Base-by-base conservation (phyloP, 805 yeast genomes). In the Yarrowia alimentaria region DNA sequence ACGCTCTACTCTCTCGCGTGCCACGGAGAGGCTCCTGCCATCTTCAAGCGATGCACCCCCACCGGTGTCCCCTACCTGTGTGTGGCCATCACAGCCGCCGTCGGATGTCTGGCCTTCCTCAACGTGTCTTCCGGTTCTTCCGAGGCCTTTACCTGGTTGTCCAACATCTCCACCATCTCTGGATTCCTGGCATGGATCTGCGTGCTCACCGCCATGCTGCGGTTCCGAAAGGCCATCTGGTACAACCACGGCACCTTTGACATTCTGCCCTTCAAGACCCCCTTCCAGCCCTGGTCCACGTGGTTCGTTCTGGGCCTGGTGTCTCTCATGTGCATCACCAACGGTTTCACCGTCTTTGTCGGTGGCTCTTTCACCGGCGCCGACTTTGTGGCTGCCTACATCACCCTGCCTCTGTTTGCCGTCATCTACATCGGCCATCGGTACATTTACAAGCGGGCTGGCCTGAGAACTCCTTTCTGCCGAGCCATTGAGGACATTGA, bases 51-150 rank as follows among this genome's bases (percentile, higher is more conserved):
- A 29, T 85, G 94, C 64, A 78, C 79, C 54, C 68, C 73, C 30
- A 66, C 68, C 35, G 95, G 95, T 9, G 86, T 83, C 7, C 95
- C 95, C 1, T 80, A 80, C 61, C 69, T 71, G 54, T 78, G 91
- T 17, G 91, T 86, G 1, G 55, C 83, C 19, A 76, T 80, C 55
- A 74, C 89, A 0, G 80, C 83, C 0, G 51, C 72, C 0, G 78
- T 85, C 60, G 85, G 85, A 0, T 62, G 78, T 2, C 67, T 84
- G 26, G 77, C 87, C 1, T 84, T 70, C 87, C 88, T 81, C 61
- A 80, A 79, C 58, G 76, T 70, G 21, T 76, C 82, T 5, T 68
- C 76, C 6, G 68, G 76, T 3, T 69, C 85, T 0, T 63, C 79
- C 2, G 57, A 64, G 34, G 86, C 78, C 5, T 81, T 81, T 65